Base-by-base conservation (phyloP, 495 filamentous ascomycete genomes). In the Xylaria venustula region DNA sequence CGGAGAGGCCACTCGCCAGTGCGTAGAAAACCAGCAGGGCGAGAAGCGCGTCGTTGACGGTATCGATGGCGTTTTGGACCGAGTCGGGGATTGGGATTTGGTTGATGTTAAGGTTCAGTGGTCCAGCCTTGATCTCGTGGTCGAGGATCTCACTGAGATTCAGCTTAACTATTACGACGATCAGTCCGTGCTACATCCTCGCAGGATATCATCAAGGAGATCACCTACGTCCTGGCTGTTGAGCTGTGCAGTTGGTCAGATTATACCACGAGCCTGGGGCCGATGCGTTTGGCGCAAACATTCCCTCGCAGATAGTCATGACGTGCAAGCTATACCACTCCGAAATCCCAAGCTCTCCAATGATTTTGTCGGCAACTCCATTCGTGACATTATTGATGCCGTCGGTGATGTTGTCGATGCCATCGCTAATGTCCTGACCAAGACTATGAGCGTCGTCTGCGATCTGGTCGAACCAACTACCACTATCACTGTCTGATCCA, bases 271-370 rank as follows among this genome's bases (percentile, higher is more conserved):
- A 72, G 7, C 68, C 67, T 11, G 72, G 58, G 14, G 75, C 66
- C 1, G 85, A 87, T 7, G 76, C 77, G 60, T 79, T 78, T 0
- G 84, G 84, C 20, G 67, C 67, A 76, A 81, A 85, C 67, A 78
- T 67, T 41, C 91, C 90, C 62, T 83, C 71, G 63, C 91, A 93
- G 66, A 86, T 82, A 56, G 85, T 79, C 73, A 91, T 82, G 51
- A 91, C 67, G 65, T 93, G 88, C 20, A 87, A 66, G 41, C 85
- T 86, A 73, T 93, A 93, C 75, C 88, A 95, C 64, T 90, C 80
- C n/a, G 84, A 77, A 51, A 90, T 79, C 14, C 83, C 83, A 5
- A 86, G 77, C 2, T 78, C 62, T 5, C 73, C 64, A 1, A 78
- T 76, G 14, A 85, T 51, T 37, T 75, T 65, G 61, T 81, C 78